phyloP scores from a whole-genome alignment of 2,329 filamentous ascomycete genomes.

The Penicillium fuscoglaucum region DNA sequence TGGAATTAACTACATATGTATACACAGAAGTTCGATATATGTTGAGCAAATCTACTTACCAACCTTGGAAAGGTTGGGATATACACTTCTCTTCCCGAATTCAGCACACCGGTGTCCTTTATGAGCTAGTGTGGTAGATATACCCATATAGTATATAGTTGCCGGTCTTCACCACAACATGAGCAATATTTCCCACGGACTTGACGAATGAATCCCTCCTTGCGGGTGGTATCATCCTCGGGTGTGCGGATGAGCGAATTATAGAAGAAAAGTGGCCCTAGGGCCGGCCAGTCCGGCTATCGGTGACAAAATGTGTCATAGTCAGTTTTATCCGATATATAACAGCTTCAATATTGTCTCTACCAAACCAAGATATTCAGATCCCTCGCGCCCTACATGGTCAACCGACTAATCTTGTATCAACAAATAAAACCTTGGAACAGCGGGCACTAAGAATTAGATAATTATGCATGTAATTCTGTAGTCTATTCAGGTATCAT shows the following conservation, averaged over 20 bases:
- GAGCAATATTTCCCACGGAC: neutral
- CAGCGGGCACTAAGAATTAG: neutral
- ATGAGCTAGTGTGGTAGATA: neutral
- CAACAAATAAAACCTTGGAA: neutral
- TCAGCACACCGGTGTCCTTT: neutral
- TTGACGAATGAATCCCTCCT: neutral
- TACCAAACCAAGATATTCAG: neutral
- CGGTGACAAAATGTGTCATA: neutral
- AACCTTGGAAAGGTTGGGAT: neutral
- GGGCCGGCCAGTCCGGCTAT: neutral
- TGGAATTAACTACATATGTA: neutral
- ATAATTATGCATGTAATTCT: conserved; percentile 1
- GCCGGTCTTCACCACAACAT: neutral
- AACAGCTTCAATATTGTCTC: neutral
- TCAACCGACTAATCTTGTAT: neutral
- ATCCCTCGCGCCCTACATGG: neutral
- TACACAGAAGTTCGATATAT: neutral
- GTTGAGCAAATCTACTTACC: neutral
- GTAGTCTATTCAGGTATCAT: conserved; percentile 8
- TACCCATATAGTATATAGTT: neutral
- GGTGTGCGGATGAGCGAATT: neutral
- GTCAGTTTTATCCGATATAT: neutral
- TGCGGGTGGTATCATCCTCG: neutral
- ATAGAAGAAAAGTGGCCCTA: neutral
- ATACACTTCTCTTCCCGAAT: neutral